phyloP scores from a whole-genome alignment of 495 filamentous ascomycete species.

The Lineolata rhizophorae region DNA sequence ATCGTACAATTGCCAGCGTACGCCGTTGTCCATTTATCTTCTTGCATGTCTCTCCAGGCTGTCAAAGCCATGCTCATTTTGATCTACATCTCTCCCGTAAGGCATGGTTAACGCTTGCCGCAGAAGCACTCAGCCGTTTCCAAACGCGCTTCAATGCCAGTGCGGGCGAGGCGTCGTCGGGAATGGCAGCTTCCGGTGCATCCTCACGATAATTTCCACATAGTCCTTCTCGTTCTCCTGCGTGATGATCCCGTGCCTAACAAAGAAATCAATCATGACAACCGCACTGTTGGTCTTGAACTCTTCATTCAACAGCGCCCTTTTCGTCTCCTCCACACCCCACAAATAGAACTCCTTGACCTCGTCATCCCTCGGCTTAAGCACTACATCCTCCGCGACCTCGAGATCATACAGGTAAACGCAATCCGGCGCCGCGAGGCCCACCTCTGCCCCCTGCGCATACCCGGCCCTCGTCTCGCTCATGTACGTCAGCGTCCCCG shows the following conservation, averaged over 20 bases:
- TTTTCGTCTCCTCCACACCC: conserved; percentile 24
- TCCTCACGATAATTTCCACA: conserved; percentile 23
- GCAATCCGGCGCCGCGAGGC: conserved; percentile 21
- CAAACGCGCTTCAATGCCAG: not conserved
- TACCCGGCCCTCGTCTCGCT: conserved; percentile 13
- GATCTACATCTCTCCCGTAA: too few relatives aligned
- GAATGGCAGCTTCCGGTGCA: conserved; percentile 19
- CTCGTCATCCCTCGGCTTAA: conserved; percentile 27
- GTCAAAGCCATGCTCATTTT: too few relatives aligned
- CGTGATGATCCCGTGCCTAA: conserved; percentile 30
- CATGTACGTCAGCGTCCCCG: conserved; percentile 18
- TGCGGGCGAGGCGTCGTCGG: not conserved
- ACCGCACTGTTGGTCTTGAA: conserved; percentile 32
- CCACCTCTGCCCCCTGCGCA: conserved; percentile 9
- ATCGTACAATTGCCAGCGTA: too few relatives aligned
- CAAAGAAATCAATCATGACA: conserved; percentile 30
- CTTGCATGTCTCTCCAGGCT: too few relatives aligned
- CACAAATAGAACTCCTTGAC: conserved; percentile 27
- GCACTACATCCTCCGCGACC: conserved; percentile 17
- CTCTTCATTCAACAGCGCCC: conserved; percentile 20
- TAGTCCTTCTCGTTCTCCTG: conserved; percentile 27
- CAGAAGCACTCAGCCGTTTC: too few relatives aligned
- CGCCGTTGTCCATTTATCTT: too few relatives aligned
- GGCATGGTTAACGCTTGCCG: too few relatives aligned
- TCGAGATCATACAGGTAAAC: conserved; percentile 30